Base-by-base conservation (phyloP, 768 basidiomycete genomes). In the Dioszegia crocea region DNA sequence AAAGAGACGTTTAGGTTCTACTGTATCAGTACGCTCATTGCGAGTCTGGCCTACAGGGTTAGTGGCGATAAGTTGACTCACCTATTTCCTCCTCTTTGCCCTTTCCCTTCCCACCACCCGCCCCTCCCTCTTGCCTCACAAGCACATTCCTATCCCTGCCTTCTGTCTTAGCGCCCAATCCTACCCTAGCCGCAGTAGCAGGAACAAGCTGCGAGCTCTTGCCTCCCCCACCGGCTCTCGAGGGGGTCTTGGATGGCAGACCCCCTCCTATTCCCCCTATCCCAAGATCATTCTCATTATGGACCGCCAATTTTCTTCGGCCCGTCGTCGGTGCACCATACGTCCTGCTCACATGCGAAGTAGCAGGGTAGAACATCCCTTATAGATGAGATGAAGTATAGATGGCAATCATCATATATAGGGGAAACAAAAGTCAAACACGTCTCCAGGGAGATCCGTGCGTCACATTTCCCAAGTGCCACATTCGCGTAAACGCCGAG, bases 1-100 rank as follows among this genome's bases (percentile, higher is more conserved):
- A 56, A 73, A 73, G 3, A 73, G 52, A 17, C 71, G 56, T 58
- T 70, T 73, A 1, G 71, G 71, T 33, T 59, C 71, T 73, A 55
- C 4, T 21, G 17, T 3, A 48, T 51, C 53, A 62, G 52, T 54
- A n/a, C n/a, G n/a, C n/a, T n/a, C n/a, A n/a, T n/a, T n/a, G n/a
- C n/a, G n/a, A n/a, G 14, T 21, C 14, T 43, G 36, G 17, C 36
- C 33, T 33, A 33, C 33, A 33, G 5, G n/a, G 40, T 43, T 43
- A 21, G 40, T 17, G 14, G 40, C 21, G 14, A 43, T n/a, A 43
- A 19, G 30, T 6, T 36, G 16, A 70, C 68, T 52, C n/a, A 73
- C 71, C 71, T 30, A 73, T 66, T n/a, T 51, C 60, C 24, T 68
- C 69, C 45, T 63, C 65, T 0, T 47, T 47, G 16, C 67, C 69